Percentiles rank a stretch among this genome's conserved stretches.
These are phyloP conservation scores for Ophiostoma sp. DNA, from an alignment of 2,329 filamentous ascomycete species.

Conservation along the genomic window DNA sequence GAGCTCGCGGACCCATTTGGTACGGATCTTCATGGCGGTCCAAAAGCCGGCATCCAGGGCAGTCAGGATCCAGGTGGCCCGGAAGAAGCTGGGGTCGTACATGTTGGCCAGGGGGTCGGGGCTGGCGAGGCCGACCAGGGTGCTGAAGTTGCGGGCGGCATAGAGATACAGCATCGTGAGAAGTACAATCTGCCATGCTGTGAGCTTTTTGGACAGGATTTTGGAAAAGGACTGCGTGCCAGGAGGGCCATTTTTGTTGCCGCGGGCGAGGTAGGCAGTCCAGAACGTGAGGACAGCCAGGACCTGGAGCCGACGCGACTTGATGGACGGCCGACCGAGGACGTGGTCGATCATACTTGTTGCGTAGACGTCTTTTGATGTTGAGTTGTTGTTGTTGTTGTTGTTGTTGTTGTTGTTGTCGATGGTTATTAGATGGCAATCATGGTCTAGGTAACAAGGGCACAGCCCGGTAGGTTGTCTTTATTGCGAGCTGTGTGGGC, in stretches of 20 bases:
- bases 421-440: background rate
- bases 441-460: background rate
- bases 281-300: conserved; percentile 87
- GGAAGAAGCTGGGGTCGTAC: conserved; percentile 87
- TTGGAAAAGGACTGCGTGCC: conserved; percentile 64
- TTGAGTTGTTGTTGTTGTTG: background rate
- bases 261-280: conserved; percentile 78
- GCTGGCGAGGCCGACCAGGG: conserved; percentile 81
- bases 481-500: background rate
- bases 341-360: conserved; percentile 72
- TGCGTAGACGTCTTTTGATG: background rate
- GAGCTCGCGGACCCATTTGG: conserved; percentile 73
- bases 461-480: background rate
- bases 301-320: conserved; percentile 89
- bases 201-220: conserved; percentile 64
- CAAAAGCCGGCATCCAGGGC: conserved; percentile 95
- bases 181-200: conserved; percentile 83
- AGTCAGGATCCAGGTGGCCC: conserved; percentile 94
- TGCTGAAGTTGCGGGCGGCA: conserved; percentile 85
- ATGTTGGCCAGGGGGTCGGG: conserved; percentile 92
- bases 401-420: background rate
- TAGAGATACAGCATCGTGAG: conserved; percentile 89
- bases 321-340: conserved; percentile 79
- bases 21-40: conserved; percentile 89
- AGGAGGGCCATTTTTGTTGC: conserved; percentile 83